Evolutionary conservation across 306 rosid genomes (phyloP), one percentile per base, ranked within the genome.

Genomic region (Elaeagnus macrophylla): DNA sequence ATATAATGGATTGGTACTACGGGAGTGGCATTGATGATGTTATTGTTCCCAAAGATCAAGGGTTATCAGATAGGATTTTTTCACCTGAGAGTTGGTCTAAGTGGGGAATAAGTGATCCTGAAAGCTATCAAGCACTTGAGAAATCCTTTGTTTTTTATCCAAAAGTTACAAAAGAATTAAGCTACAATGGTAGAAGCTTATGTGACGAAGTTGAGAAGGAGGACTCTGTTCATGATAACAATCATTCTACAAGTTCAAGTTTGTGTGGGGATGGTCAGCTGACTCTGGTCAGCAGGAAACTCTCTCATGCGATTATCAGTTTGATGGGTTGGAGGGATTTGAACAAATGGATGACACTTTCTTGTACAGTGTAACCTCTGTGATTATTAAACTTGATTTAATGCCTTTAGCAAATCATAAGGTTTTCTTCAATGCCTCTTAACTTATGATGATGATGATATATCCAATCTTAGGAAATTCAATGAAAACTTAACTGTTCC

Each of bases 321-420:
- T 72, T 65, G 80, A 84, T 39, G 85, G 75, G 41, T 61, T 77
- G 6, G 77, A 72, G 3, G 76, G 78, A 64, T 80, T 82, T 39
- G 79, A 78, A 19, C 76, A 59, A 32, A 77, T 59, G 64, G 84
- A 79, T 64, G 89, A 83, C 84, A 81, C 74, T 60, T 83, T 77
- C 94, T 66, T 87, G 95, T 86, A 86, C 77, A 69, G 69, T 78
- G 54, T 80, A 75, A 82, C 85, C 62, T 77, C 83, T 85, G 87
- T 79, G 76, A 77, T 72, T 82, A 63, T 62, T 62, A 80, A 75
- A 53, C 81, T 77, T 77, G 77, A 73, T 72, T 72, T 77, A 61
- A 48, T 81, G 72, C 77, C 4, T 25, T 25, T 25, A 25, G 32
- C 32, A 25, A 2, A 25, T 25, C 32, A 25, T 25, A 25, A 25